Percentiles rank a stretch among this genome's conserved stretches.
These are phyloP conservation scores for Fusarium fujikuroi DNA, from an alignment of 2,329 filamentous ascomycete species.

Conservation along the genomic window DNA sequence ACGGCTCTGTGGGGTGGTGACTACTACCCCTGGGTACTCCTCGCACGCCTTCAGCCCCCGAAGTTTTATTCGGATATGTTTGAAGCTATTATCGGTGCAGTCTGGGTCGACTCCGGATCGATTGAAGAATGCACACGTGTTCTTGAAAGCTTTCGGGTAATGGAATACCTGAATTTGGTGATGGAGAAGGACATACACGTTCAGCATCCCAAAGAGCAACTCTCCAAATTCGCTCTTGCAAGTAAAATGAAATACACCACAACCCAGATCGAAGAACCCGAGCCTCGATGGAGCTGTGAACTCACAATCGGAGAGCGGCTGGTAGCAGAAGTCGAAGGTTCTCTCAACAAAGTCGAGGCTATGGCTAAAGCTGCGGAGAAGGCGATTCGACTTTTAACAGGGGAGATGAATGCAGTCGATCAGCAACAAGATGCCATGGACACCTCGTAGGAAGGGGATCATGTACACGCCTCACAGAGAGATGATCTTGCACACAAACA, in stretches of 20 bases:
- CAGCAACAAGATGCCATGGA: not conserved
- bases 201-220: conserved; percentile 73
- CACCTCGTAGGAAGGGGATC: not conserved
- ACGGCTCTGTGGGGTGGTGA: conserved; percentile 43
- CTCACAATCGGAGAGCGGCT: conserved; percentile 60
- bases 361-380: conserved; percentile 65
- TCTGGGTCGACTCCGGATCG: conserved; percentile 82
- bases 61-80: conserved; percentile 89
- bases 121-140: conserved; percentile 69
- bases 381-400: conserved; percentile 55
- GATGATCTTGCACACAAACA: not conserved
- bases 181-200: conserved; percentile 68
- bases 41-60: conserved; percentile 71
- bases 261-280: conserved; percentile 37
- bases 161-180: conserved; percentile 70
- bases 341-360: conserved; percentile 62
- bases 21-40: conserved; percentile 79
- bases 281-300: conserved; percentile 55
- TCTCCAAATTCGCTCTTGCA: conserved; percentile 67
- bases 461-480: not conserved
- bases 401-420: conserved; percentile 21
- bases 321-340: conserved; percentile 58
- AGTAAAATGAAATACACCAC: conserved; percentile 66
- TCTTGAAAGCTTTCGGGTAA: conserved; percentile 71
- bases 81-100: conserved; percentile 81